Base-by-base conservation (phyloP, 176 grass and related monocot species). In the Hsuehochloa calcarea region DNA sequence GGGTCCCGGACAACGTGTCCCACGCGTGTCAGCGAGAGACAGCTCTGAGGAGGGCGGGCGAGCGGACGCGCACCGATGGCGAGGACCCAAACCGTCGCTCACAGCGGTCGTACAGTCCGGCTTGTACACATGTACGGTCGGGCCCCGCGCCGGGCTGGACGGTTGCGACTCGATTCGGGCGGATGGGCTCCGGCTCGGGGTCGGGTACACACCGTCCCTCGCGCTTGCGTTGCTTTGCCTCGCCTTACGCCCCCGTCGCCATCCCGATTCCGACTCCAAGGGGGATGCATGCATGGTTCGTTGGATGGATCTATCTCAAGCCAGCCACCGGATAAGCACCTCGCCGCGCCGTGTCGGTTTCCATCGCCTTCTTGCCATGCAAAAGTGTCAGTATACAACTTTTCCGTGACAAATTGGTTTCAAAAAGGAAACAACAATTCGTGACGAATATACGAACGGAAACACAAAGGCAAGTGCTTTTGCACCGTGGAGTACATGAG, bases 41-140 rank as follows among this genome's bases (percentile, higher is more conserved):
- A 10, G 0, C 4, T 0, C 1, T 0, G 4, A 35, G 25, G 31
- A 27, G 58, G 68, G 11, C n/a, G 14, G 44, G 15, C 1, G 1
- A 25, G 3, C 40, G 25, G 0, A 7, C 0, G 11, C n/a, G n/a
- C n/a, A n/a, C 44, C 44, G 44, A 45, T 0, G 1, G 79, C 12
- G 26, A 41, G 4, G 13, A 20, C 41, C 19, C 58, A 63, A 78
- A 86, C 83, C 79, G 72, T 65, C 72, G 44, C 52, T 44, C 88
- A 64, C 64, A 65, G 77, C 34, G 59, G 74, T 87, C 89, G 89
- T 90, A 90, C 89, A 26, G 80, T 84, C 85, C 89, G 85, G 74
- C 74, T 37, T 80, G 84, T 90, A 87, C 89, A 59, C 74, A 79
- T 68, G 89, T 90, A 90, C 89, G 80, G 84, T 67, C 49, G 87